Base-by-base conservation (phyloP, 2,329 filamentous ascomycete species). In the Trichoderma sp. region DNA sequence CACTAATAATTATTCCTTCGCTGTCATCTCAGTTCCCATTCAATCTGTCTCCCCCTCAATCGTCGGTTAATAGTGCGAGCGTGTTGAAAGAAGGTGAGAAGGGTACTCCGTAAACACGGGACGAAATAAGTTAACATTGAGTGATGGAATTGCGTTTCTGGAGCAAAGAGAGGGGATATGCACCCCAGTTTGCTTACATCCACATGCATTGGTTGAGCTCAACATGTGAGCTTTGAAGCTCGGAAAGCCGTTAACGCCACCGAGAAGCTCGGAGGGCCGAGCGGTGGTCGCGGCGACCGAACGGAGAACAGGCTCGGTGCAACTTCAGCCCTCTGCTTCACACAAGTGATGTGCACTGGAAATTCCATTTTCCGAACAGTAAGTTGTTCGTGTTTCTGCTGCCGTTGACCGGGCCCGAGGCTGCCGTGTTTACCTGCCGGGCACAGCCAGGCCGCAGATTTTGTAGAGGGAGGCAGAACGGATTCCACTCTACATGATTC, bases 231-330 rank as follows among this genome's bases (percentile, higher is more conserved):
- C 30, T 70, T 51, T 62, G 8, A 62, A 57, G 60, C 68, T 64
- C 68, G 68, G 60, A 71, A 51, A 24, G 30, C 68, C 60, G 47
- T 64, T 71, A 71, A 56, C 68, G 58, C 68, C 68, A 56, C 60
- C 51, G 58, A 58, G 60, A 2, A 26, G 32, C 68, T 71, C 68
- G 68, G 60, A 71, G 12, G 68, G 32, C 68, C 68, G 68, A 71
- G 39, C 2, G 7, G 0, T 24, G 28, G 18, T 47, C 60, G 68
- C 68, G 68, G 68, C 60, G 68, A 71, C 68, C 68, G 68, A 71
- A 57, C 68, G 68, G 68, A 71, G 68, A 57, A 64, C 18, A 39
- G 30, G 15, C 64, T 39, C 51, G 63, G 39, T 18, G n/a, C 36
- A 26, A 26, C 57, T 56, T 11, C 26, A 32, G 43, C 58, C 9